A percentile compares a stretch with the other conserved stretches of the same genome.
These are phyloP conservation scores for Zygotorulaspora danielsina DNA, from an alignment of 805 yeast species.

Conservation along the genomic window DNA sequence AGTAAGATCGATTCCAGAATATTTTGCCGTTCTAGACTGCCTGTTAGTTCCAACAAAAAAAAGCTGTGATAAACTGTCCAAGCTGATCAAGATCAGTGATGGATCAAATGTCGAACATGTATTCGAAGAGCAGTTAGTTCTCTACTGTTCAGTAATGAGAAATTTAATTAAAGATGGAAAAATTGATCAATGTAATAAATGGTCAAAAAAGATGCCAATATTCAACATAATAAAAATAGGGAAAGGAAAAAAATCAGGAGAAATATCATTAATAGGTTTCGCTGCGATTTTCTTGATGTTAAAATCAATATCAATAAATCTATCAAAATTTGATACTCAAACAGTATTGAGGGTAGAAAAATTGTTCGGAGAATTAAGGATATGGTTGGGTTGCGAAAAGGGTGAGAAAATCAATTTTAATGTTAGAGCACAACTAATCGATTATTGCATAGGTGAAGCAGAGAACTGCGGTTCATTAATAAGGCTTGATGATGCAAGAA, in stretches of 20 bases:
- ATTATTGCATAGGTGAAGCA: slow-evolving; percentile 23
- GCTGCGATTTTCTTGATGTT: slow-evolving; percentile 30
- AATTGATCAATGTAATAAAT: slow-evolving; percentile 20
- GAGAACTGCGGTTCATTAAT: slow-evolving; percentile 15
- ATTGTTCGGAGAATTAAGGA: slow-evolving; percentile 32
- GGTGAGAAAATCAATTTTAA: slow-evolving; percentile 30
- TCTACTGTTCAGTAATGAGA: slow-evolving; percentile 26
- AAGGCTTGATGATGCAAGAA: slow-evolving; percentile 6
- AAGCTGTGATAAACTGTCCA: slow-evolving; percentile 22
- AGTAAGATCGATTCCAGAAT: slow-evolving; percentile 16
- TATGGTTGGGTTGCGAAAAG: slow-evolving; percentile 35
- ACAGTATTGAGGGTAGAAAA: slow-evolving; percentile 22
- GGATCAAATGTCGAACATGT: slow-evolving; percentile 14
- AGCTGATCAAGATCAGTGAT: slow-evolving; percentile 17
- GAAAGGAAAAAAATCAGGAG: slow-evolving; percentile 5
- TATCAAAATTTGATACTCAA: slow-evolving; percentile 10
- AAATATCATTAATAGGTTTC: slow-evolving; percentile 29
- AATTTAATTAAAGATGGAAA: slow-evolving; percentile 27
- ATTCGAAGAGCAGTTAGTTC: slow-evolving; percentile 13
- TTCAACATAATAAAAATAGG: slow-evolving; percentile 2
- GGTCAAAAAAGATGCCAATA: slow-evolving; percentile 25
- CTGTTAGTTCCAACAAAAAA: slow-evolving; percentile 30
- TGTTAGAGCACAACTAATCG: slow-evolving; percentile 33
- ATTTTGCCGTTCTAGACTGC: slow-evolving; percentile 19
- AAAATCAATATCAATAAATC: slow-evolving; percentile 18